Evolutionary conservation across 192 early-diverging fungal genomes (phyloP), one percentile per base, ranked within the genome.

Genomic region (Obelidium mucronatum): DNA sequence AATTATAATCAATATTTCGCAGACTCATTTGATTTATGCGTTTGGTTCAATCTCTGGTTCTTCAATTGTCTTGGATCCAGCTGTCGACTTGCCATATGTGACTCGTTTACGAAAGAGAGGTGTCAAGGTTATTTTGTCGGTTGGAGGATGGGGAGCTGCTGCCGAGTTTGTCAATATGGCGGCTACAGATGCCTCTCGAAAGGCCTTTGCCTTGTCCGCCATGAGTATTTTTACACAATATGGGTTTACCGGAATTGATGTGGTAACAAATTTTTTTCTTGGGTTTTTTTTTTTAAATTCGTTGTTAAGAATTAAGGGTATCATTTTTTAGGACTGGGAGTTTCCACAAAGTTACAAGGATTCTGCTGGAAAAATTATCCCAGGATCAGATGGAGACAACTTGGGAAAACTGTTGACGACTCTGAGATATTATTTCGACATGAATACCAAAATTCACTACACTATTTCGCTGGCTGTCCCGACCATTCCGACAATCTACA

Each of bases 371-470:
- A 65, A 65, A 33, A 34, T 65, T 6, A 65, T 65, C 17, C 63
- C 63, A 22, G 63, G 36, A 35, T 65, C 63, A 13, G 63, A 65
- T 24, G 63, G 63, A 19, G 63, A 65, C n/a, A 65, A 65, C 26
- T 65, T 65, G 63, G 24, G 13, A 26, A 36, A 26, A 28, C 55
- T 58, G 17, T 8, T 58, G 5, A 5, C 6, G 8, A 58, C 55
- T 8, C 8, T 58, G 55, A 22, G 55, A 58, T 22, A 58, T 31
- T 8, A 8, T 31, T 58, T 58, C 55, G 5, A 24, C 8, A 24
- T 26, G 24, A 31, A 28, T 31, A 58, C 11, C 6, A 24, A 11
- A 8, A 22, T 8, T 6, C 55, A 58, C 24, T 31, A 28, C 24
- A 22, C 30, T 58, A 26, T 65, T 6, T 65, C 63, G 8, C 36